These are phyloP conservation scores for Aspergillus taichungensis DNA, from an alignment of 495 filamentous ascomycete species.

Conservation along the genomic window DNA sequence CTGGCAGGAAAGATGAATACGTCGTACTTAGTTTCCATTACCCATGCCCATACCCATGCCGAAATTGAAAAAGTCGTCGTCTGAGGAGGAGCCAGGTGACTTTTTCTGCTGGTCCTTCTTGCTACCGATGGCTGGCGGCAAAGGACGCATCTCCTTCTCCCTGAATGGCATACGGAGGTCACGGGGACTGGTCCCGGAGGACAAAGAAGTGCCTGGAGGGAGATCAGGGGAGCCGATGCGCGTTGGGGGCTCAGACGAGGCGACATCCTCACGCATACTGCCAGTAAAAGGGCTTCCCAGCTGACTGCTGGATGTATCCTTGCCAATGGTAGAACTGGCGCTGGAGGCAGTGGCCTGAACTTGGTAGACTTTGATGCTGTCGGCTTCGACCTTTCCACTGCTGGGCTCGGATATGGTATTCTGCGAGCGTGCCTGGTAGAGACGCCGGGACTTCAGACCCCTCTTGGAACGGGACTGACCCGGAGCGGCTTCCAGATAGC, in stretches of 20 bases:
- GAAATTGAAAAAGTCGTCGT: constrained; percentile 12
- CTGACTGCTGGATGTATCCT: constrained; percentile 6
- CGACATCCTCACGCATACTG: constrained; percentile 2
- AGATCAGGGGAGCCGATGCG: constrained; percentile 15
- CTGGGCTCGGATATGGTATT: neutral
- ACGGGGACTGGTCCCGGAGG: constrained; percentile 10
- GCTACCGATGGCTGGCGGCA: constrained; percentile 9
- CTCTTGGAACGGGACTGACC: constrained; percentile 10
- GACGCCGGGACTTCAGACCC: constrained; percentile 12
- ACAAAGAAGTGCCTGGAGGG: constrained; percentile 6
- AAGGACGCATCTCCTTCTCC: constrained; percentile 2
- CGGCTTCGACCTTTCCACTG: constrained; percentile 1
- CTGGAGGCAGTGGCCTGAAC: constrained; percentile 5
- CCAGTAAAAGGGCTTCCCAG: constrained; percentile 10
- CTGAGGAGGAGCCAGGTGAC: constrained; percentile 7
- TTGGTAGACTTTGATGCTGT: constrained; percentile 3
- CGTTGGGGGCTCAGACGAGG: constrained; percentile 10
- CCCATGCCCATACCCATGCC: neutral
- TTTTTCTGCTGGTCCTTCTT: constrained; percentile 7
- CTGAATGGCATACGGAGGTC: constrained; percentile 5
- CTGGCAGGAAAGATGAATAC: neutral
- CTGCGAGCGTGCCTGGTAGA: constrained; percentile 16
- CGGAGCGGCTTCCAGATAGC: constrained; percentile 5
- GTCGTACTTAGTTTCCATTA: neutral
- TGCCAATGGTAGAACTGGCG: constrained; percentile 6